phyloP scores from a whole-genome alignment of 306 rosid genomes.

The Citrullus mucosospermus region DNA sequence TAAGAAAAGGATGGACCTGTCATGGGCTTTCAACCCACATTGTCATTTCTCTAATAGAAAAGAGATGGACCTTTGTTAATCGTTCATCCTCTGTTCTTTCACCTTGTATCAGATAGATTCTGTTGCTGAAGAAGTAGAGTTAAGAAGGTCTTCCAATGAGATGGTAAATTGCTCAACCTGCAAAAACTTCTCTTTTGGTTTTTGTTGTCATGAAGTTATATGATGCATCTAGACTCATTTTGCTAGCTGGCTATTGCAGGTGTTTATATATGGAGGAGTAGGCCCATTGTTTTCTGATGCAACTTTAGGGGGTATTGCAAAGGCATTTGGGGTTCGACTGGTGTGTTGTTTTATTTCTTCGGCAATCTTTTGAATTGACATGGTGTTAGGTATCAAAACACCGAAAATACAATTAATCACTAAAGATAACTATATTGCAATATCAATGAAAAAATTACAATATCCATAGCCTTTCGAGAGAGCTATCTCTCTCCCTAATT shows the following conservation, averaged over 20 bases:
- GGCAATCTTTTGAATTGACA: not conserved
- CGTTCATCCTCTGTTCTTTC: slow-evolving; percentile 13
- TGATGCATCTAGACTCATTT: not conserved
- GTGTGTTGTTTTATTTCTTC: slow-evolving; percentile 33
- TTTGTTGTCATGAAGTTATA: not conserved
- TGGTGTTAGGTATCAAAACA: not conserved
- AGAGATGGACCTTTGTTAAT: slow-evolving; percentile 4
- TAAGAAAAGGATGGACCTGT: not conserved
- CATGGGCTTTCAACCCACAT: not conserved
- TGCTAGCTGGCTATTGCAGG: slow-evolving; percentile 33
- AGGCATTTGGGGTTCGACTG: slow-evolving; percentile 91
- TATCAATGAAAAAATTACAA: no score
- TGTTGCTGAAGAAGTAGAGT: slow-evolving; percentile 86
- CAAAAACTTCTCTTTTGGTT: not conserved
- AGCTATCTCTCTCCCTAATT: no score
- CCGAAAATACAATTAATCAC: no score
- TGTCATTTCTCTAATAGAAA: not conserved
- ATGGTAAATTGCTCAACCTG: slow-evolving; percentile 37
- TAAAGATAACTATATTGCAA: no score
- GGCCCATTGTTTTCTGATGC: slow-evolving; percentile 95
- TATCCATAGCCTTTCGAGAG: no score
- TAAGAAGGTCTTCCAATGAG: slow-evolving; percentile 45
- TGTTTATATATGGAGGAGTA: slow-evolving; percentile 80
- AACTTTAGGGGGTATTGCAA: slow-evolving; percentile 78
- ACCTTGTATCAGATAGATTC: slow-evolving; percentile 60